A percentile compares a stretch with the other conserved stretches of the same genome.
Evolutionary conservation across 225 moss, liverwort and hornwort genomes (phyloP).

Genomic region (Pleurozium schreberi): DNA sequence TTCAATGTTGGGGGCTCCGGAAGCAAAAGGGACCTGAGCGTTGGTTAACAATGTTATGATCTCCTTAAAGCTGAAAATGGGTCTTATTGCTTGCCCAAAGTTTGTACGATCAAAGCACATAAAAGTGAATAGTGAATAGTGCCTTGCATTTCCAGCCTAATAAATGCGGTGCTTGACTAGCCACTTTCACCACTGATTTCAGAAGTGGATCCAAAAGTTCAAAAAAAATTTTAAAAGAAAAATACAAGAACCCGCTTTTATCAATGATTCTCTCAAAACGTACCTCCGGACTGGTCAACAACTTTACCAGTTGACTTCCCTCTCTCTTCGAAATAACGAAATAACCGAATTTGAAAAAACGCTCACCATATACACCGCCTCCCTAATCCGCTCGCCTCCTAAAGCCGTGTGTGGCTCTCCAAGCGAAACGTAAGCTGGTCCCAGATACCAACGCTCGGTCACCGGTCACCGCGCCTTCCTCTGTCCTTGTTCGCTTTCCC

Average conservation of each 20-base stretch:
- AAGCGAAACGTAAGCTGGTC: not conserved
- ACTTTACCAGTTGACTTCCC: too few relatives aligned
- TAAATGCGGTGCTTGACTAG: not conserved
- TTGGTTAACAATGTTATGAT: too few relatives aligned
- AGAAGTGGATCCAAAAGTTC: not conserved
- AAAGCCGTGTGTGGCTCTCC: not conserved
- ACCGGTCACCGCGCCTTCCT: not conserved
- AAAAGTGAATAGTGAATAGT: not conserved
- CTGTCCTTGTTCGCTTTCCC: not conserved
- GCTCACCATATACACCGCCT: not conserved
- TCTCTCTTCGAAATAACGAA: too few relatives aligned
- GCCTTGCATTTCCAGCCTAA: not conserved
- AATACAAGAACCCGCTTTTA: not conserved
- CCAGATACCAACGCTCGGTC: not conserved
- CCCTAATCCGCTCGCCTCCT: not conserved
- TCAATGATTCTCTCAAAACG: not conserved
- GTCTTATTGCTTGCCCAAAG: not conserved
- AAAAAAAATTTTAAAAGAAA: accelerated
- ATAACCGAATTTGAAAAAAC: not conserved
- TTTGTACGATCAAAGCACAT: accelerated
- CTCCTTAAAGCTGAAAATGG: not conserved
- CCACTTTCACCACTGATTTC: not conserved
- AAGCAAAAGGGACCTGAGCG: too few relatives aligned
- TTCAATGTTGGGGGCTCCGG: too few relatives aligned
- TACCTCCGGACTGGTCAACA: not conserved